A percentile compares a stretch with the other conserved stretches of the same genome.
Evolutionary conservation across 2,329 filamentous ascomycete species (phyloP).

Genomic region (Neonectria coccinea): DNA sequence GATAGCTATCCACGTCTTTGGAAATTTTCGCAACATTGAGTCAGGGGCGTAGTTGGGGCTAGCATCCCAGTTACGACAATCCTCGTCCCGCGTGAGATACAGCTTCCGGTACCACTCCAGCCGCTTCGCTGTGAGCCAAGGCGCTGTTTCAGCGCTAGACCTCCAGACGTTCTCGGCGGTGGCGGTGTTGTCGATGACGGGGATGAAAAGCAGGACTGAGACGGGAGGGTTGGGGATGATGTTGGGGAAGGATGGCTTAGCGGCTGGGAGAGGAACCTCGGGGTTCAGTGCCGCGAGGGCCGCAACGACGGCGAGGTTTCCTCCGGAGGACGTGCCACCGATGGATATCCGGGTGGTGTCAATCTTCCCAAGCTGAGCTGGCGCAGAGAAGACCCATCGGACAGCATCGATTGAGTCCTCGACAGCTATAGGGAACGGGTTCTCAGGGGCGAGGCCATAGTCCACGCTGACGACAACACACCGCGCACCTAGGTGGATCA

Average conservation of each 20-base stretch:
- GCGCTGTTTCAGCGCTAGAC: conserved; percentile 44
- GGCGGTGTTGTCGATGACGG: conserved; percentile 52
- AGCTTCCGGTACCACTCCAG: conserved; percentile 54
- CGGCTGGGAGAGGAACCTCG: conserved; percentile 31
- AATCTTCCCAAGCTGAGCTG: conserved; percentile 39
- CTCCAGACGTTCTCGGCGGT: conserved; percentile 43
- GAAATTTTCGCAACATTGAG: conserved; percentile 42
- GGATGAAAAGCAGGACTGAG: conserved; percentile 45
- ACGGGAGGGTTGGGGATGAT: conserved; percentile 15
- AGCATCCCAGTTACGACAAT: conserved; percentile 47
- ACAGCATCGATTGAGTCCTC: conserved; percentile 50
- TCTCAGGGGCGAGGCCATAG: conserved; percentile 53
- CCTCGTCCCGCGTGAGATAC: conserved; percentile 45
- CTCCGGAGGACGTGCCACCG: conserved; percentile 49
- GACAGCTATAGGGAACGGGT: conserved; percentile 50
- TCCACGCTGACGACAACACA: conserved; percentile 49
- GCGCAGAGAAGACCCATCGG: conserved; percentile 44
- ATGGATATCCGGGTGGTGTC: conserved; percentile 45
- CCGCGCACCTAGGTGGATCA: conserved; percentile 35
- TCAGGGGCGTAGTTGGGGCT: conserved; percentile 48
- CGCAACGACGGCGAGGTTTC: conserved; percentile 41
- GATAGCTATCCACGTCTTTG: conserved; percentile 48
- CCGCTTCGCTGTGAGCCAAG: conserved; percentile 49
- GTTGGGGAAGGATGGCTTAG: conserved; percentile 32
- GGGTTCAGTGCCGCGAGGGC: conserved; percentile 36